Evolutionary conservation across 441 rosid species (phyloP).

Genomic region (Erysimum pusillum): DNA sequence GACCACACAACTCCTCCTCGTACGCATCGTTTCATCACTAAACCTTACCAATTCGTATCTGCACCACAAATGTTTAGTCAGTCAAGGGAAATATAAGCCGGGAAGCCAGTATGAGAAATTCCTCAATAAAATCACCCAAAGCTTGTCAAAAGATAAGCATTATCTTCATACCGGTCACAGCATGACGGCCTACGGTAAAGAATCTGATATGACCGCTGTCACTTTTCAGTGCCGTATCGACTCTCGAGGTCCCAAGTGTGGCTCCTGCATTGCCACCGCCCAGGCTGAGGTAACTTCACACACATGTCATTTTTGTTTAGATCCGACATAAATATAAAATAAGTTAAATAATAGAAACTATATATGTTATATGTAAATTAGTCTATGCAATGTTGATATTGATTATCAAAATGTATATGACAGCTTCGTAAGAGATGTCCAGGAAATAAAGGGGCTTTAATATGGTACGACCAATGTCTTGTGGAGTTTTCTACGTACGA

Average conservation of each 20-base stretch:
- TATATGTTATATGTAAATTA: background rate
- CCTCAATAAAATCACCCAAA: background rate
- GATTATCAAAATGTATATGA: background rate
- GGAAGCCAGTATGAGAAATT: background rate
- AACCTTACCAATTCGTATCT: slow-evolving; percentile 25
- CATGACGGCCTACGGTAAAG: background rate
- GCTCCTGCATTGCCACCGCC: background rate
- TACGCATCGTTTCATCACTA: background rate
- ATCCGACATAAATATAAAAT: background rate
- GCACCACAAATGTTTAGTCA: slow-evolving; percentile 56
- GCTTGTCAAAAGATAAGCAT: background rate
- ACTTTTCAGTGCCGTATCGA: background rate
- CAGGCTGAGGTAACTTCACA: background rate
- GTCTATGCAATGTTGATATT: background rate
- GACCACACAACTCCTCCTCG: background rate
- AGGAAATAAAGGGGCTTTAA: background rate
- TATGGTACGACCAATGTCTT: slow-evolving; percentile 29
- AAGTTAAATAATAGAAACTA: background rate
- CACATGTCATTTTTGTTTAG: background rate
- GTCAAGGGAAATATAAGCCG: slow-evolving; percentile 53
- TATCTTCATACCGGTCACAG: background rate
- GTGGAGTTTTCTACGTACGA: background rate
- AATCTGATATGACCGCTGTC: background rate
- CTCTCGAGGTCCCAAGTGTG: background rate
- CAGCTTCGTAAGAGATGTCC: slow-evolving; percentile 18